Percentiles rank a stretch among this genome's conserved stretches.
phyloP scores from a whole-genome alignment of 768 basidiomycete species.

The Chalciporus chontae region DNA sequence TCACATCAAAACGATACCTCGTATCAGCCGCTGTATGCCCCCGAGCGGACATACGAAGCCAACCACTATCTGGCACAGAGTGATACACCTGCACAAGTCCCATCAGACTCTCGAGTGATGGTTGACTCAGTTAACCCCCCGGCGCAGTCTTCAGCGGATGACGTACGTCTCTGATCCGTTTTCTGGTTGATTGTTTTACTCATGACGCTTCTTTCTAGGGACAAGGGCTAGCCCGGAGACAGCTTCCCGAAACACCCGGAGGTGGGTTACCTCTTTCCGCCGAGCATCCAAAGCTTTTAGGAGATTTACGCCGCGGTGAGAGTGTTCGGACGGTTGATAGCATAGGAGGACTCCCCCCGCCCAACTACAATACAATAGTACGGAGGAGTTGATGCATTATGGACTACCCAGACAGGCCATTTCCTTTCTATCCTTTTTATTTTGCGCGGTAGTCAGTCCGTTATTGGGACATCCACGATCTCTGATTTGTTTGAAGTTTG shows the following conservation, averaged over 20 bases:
- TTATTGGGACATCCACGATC: no score
- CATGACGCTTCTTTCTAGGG: constrained; percentile 3
- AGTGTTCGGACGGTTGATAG: neutral
- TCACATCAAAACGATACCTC: neutral
- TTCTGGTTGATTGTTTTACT: neutral
- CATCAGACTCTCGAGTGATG: neutral
- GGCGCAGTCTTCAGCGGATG: neutral
- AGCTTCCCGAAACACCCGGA: constrained; percentile 5
- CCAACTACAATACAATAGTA: constrained; percentile 18
- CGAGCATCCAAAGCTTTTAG: neutral
- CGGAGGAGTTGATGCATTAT: neutral
- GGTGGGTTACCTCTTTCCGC: neutral
- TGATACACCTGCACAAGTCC: neutral
- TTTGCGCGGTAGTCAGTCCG: no score
- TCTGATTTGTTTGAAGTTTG: no score
- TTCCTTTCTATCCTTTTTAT: no score
- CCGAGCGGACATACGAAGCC: neutral
- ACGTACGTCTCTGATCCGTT: constrained; percentile 7
- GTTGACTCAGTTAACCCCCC: neutral
- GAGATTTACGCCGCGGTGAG: neutral
- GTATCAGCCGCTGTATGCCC: neutral
- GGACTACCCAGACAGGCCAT: no score
- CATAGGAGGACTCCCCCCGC: constrained; percentile 6
- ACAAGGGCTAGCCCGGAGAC: constrained; percentile 1
- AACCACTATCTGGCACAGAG: neutral